Base-by-base conservation (phyloP, 306 rosid species). In the Vigna reflexopilosa region DNA sequence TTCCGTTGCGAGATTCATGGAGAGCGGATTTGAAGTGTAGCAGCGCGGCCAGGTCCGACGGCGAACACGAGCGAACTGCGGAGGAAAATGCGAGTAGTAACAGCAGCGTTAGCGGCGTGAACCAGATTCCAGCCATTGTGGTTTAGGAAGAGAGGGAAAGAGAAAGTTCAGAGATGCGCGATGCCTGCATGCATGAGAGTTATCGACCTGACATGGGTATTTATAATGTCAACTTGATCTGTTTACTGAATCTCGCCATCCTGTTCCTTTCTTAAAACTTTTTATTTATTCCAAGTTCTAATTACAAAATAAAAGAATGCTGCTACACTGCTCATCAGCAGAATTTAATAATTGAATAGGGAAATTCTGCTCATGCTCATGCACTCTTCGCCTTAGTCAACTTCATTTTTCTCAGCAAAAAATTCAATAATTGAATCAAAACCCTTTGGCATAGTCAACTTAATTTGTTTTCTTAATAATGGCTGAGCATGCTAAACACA, bases 21-120 rank as follows among this genome's bases (percentile, higher is more conserved):
- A 93, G 94, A 2, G 87, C 81, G 1, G 93, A 82, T 54, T 81
- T 93, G 86, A 93, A 77, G 11, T 89, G 88, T 6, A 82, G 70
- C 3, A 93, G 90, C 0, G 97, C 96, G 3, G 84, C 84, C 32
- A 78, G 70, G 45, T 93, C 98, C 0, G 96, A 85, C 16, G 93
- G 93, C 1, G 79, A 91, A 48, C 98, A 93, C 13, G 85, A 86
- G 50, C 77, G 15, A 5, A 82, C 92, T 34, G 61, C 59, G 22
- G 79, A 56, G 59, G n/a, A 40, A 55, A 71, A 30, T 48, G 82
- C 52, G 0, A 85, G 58, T 1, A 89, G 44, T 28, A 86, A n/a
- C 4, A 78, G 24, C 50, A 19, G 22, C 10, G 72, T 70, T 26
- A 70, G 3, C 16, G 34, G 73, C 10, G 71, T 36, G 9, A 57